A percentile compares a stretch with the other conserved stretches of the same genome.
Conservation (phyloP, 2,329 filamentous ascomycete species). For the Aspergillus unguis region DNA sequence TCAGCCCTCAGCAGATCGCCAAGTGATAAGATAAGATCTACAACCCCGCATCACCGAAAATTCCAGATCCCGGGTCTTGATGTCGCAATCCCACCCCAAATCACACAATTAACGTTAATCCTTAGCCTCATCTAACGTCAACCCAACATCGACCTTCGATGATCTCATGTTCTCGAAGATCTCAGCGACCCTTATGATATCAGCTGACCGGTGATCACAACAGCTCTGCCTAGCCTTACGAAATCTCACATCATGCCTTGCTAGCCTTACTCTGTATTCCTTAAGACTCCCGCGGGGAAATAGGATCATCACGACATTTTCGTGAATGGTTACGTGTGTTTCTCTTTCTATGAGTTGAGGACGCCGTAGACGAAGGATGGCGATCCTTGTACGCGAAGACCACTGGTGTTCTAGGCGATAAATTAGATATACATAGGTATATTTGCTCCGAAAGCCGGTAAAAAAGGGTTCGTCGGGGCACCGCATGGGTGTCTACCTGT, state of each 20-base stretch:
- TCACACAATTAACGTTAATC: neutral
- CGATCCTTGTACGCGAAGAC: neutral
- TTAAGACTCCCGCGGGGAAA: neutral
- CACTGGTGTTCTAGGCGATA: neutral
- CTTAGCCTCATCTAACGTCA: neutral
- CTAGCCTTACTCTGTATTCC: neutral
- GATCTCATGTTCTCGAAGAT: neutral
- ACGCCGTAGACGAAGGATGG: neutral
- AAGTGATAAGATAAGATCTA: too few relatives aligned
- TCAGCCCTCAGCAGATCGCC: too few relatives aligned
- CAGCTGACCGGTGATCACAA: slow-evolving; percentile 1
- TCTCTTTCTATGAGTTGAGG: neutral
- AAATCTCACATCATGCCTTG: neutral
- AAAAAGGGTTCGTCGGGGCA: too few relatives aligned
- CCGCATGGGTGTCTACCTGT: too few relatives aligned
- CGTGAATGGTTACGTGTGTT: neutral
- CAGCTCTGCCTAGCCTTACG: slow-evolving; percentile 4
- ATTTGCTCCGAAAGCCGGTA: too few relatives aligned
- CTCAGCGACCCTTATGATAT: neutral
- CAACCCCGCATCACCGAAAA: too few relatives aligned
- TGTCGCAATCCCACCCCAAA: neutral
- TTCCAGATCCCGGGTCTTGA: neutral
- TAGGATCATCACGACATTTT: slow-evolving; percentile 3
- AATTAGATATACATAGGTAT: neutral
- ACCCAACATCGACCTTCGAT: neutral